Base-by-base conservation (phyloP, 1,284 basidiomycete species). In the Gymnopus androsaceus region DNA sequence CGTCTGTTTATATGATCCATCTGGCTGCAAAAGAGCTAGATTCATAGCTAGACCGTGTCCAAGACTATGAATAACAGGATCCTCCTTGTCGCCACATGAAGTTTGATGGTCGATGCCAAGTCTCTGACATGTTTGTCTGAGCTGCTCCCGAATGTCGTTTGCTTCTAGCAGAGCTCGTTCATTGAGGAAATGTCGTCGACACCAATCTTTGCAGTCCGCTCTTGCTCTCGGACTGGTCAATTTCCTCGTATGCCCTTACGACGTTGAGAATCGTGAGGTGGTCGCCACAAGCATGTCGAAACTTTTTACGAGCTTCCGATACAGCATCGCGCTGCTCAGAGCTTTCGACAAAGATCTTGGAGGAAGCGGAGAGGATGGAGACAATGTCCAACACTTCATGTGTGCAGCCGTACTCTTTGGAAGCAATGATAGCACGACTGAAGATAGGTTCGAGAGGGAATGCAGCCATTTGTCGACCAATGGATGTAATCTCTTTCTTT, bases 201-300 rank as follows among this genome's bases (percentile, higher is more conserved):
- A 95, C 95, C 95, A 98, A 30, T 85, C 81, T 57, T 73, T 79
- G 51, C 87, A n/a, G 72, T 3, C 73, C 79, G 48, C 61, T 73
- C 68, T 83, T 82, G 53, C 66, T 72, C 56, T 78, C 80, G 15
- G 66, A 69, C 3, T 67, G 64, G 3, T 74, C 69, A 8, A 88
- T 72, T 55, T 87, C 83, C 60, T 84, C 79, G 67, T 95, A 98
- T 3, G 91, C 84, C n/a, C 85, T 82, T 47, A 94, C 81, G 3
- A 87, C 87, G 61, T 96, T 96, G 59, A 98, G 79, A 54, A 88
- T 81, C 12, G 94, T 97, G 57, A 97, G 77, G 68, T 97, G 94
- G 68, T 99, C 96, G 21, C 96, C 95, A 53, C 89, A 86, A 2
- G 84, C 75, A 67, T 94, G 91, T 12, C 85, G 79, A 68, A 98